phyloP scores from a whole-genome alignment of 768 basidiomycete genomes.

The Auricularia sp. region DNA sequence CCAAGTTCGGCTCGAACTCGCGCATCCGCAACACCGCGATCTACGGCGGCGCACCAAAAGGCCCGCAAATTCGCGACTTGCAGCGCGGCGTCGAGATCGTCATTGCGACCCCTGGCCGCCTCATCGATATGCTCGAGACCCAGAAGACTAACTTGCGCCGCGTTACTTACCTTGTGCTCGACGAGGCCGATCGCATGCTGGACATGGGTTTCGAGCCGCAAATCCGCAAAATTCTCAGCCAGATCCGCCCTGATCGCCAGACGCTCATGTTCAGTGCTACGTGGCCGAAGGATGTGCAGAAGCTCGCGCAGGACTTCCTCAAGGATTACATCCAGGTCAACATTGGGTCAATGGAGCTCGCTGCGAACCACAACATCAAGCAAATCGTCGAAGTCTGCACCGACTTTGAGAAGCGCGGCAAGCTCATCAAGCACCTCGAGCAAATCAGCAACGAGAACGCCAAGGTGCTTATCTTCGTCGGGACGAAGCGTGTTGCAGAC shows the following conservation, averaged over 20 bases:
- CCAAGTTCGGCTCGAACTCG: constrained; percentile 91
- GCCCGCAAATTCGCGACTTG: constrained; percentile 94
- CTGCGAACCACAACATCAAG: constrained; percentile 95
- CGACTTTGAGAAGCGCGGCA: constrained; percentile 93
- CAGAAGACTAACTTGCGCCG: constrained; percentile 94
- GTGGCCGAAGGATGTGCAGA: constrained; percentile 99
- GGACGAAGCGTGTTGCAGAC: constrained; percentile 94
- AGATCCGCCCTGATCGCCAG: constrained; percentile 96
- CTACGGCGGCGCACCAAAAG: constrained; percentile 98
- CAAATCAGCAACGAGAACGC: constrained; percentile 94
- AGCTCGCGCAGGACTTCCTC: constrained; percentile 93
- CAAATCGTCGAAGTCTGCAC: constrained; percentile 96
- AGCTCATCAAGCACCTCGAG: constrained; percentile 94
- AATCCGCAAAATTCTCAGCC: constrained; percentile 94
- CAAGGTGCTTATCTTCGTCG: constrained; percentile 97
- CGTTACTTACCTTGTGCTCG: constrained; percentile 96
- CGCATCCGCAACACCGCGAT: constrained; percentile 97
- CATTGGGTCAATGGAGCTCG: constrained; percentile 96
- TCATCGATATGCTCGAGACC: constrained; percentile 98
- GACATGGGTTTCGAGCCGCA: constrained; percentile 99
- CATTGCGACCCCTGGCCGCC: constrained; percentile 98
- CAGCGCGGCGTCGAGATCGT: constrained; percentile 96
- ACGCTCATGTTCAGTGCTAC: constrained; percentile 99
- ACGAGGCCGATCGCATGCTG: constrained; percentile 99
- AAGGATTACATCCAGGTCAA: constrained; percentile 97